Evolutionary conservation across 495 filamentous ascomycete genomes (phyloP), one percentile per base, ranked within the genome.

Genomic region (Aspergillus ellipticus): DNA sequence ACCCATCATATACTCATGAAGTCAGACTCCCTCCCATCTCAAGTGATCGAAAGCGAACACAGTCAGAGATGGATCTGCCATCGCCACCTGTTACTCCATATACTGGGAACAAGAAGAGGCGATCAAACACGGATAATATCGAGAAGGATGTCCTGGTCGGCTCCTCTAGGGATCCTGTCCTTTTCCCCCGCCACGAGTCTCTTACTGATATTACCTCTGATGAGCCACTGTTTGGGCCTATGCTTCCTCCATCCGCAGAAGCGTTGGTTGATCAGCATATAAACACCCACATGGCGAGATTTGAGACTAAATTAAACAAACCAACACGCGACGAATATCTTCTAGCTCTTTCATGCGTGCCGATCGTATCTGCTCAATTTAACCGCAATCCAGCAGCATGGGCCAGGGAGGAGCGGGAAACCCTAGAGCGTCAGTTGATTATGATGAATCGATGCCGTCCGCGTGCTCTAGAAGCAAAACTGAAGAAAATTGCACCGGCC

Each of bases 41-140:
- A 58, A 69, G 68, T 70, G 69, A 74, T 64, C 72, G 73, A 57
- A 79, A 75, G 59, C 71, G 69, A 58, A 78, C 68, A 54, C 76
- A 73, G 61, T 77, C 72, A 55, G 73, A 75, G 62, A 74, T 77
- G 69, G 73, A 80, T 11, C 73, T 86, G 24, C 80, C 86, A 29
- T 90, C 88, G 39, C 88, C 88, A 61, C 88, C 88, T 7, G 80
- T 88, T 37, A 90, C 88, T 21, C 88, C 88, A 11, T 82, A 80
- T 50, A 76, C 74, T 21, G 80, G 80, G 51, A 79, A 78, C 59
- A 76, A 78, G 57, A 79, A 81, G 37, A 66, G 77, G 49, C 77
- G 73, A 56, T 74, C 77, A 4, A 67, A 70, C 31, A 57, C 61
- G n/a, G 73, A 80, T 6, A 71, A 75, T 24, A 64, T 68, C 21